Conservation (phyloP, 2,329 filamentous ascomycete genomes). For the Penicillium brasilianum region DNA sequence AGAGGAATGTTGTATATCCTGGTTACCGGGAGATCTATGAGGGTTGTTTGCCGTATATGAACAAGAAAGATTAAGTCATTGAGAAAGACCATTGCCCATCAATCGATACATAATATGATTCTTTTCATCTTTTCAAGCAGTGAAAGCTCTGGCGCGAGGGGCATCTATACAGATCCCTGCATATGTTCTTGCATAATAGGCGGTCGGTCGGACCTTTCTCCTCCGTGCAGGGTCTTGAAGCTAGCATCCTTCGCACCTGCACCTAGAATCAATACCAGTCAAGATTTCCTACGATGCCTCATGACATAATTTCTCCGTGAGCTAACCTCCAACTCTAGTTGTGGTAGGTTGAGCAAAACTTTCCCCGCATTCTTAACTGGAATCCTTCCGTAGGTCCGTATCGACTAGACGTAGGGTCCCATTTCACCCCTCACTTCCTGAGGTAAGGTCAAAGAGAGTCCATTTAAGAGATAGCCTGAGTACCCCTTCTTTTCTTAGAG, state of each 20-base stretch:
- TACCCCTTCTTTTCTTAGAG: not conserved
- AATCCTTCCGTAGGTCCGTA: not conserved
- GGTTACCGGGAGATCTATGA: slow-evolving; percentile 16
- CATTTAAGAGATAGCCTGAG: not conserved
- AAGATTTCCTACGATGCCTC: not conserved
- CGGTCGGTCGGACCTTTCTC: not conserved
- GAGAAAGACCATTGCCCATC: not conserved
- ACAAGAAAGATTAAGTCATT: slow-evolving; percentile 9
- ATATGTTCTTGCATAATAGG: not conserved
- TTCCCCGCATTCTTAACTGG: not conserved
- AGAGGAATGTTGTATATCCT: slow-evolving; percentile 31
- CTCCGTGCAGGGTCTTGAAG: not conserved
- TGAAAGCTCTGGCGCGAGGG: not conserved
- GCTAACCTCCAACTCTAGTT: not conserved
- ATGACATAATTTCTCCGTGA: slow-evolving; percentile 3
- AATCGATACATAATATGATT: not conserved
- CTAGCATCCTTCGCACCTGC: not conserved
- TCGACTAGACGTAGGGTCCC: not conserved
- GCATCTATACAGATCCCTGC: not conserved
- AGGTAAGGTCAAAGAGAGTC: not conserved
- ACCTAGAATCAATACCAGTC: not conserved
- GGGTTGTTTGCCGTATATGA: slow-evolving; percentile 21
- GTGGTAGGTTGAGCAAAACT: not conserved
- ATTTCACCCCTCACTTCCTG: not conserved
- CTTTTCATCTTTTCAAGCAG: not conserved